Evolutionary conservation across 176 grass and related monocot genomes (phyloP).

Genomic region (Oryza nivara): DNA sequence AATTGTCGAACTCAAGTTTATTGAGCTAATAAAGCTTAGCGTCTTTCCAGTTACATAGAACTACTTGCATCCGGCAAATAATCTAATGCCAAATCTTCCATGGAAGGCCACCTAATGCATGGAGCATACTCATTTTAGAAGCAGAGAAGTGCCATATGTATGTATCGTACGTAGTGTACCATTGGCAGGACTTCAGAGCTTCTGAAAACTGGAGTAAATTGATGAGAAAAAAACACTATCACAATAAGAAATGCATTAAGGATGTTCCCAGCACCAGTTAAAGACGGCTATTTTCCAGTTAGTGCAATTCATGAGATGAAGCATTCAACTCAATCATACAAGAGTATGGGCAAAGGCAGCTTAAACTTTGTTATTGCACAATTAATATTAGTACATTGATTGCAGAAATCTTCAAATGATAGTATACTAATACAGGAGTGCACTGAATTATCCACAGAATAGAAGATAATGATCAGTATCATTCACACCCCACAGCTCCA

Average conservation of each 20-base stretch:
- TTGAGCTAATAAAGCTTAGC: background rate
- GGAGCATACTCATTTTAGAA: background rate
- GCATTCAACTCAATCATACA: background rate
- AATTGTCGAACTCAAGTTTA: background rate
- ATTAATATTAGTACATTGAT: background rate
- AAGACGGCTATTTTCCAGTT: background rate
- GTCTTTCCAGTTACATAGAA: background rate
- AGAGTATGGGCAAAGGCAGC: background rate
- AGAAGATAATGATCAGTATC: too few species aligned
- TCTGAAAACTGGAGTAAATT: background rate
- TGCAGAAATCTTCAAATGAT: background rate
- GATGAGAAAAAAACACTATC: background rate
- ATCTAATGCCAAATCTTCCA: background rate
- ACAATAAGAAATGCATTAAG: background rate
- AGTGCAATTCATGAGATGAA: background rate
- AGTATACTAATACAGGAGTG: background rate
- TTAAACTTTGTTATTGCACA: background rate
- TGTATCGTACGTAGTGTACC: too few species aligned
- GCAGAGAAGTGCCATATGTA: too few species aligned
- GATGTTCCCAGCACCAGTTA: background rate
- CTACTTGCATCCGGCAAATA: background rate
- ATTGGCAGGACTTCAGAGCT: background rate
- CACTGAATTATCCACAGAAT: background rate
- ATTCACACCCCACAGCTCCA: background rate
- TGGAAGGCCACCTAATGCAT: background rate